Evolutionary conservation across 2,329 filamentous ascomycete genomes (phyloP).

Genomic region (Lithohypha guttulata): DNA sequence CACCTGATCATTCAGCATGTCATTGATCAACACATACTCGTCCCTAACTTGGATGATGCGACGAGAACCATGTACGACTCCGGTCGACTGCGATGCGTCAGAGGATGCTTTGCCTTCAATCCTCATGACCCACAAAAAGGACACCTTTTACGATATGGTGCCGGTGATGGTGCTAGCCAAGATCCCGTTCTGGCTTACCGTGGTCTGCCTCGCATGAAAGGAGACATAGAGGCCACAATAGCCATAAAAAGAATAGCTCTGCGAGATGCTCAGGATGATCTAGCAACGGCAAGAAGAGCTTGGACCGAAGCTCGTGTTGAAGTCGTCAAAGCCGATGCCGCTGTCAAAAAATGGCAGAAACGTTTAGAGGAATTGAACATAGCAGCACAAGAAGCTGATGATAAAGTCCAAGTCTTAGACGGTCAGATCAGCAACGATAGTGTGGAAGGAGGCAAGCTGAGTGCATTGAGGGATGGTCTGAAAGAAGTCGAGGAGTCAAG

Average conservation of each 20-base stretch:
- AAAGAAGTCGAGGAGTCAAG: constrained; percentile 44
- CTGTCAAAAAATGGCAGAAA: constrained; percentile 41
- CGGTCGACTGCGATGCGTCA: constrained; percentile 53
- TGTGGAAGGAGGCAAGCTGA: constrained; percentile 55
- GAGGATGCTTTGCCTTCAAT: constrained; percentile 50
- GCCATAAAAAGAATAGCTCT: constrained; percentile 40
- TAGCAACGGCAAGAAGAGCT: constrained; percentile 42
- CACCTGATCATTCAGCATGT: constrained; percentile 71
- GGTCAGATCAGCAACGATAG: constrained; percentile 49
- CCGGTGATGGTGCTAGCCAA: constrained; percentile 39
- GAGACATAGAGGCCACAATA: constrained; percentile 60
- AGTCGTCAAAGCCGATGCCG: constrained; percentile 40
- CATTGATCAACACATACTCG: constrained; percentile 76
- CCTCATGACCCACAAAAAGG: constrained; percentile 55
- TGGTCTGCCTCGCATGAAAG: constrained; percentile 62
- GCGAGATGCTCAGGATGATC: constrained; percentile 44
- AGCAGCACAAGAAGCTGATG: constrained; percentile 49
- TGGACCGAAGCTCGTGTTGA: constrained; percentile 39
- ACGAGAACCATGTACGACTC: constrained; percentile 50
- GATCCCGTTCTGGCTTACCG: constrained; percentile 44
- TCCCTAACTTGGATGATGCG: constrained; percentile 57
- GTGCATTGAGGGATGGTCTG: constrained; percentile 48
- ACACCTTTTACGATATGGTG: constrained; percentile 45
- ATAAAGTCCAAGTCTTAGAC: constrained; percentile 55
- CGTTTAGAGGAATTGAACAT: constrained; percentile 41